Conservation (phyloP, 257 asterid species). For the Henckelia pumila region DNA sequence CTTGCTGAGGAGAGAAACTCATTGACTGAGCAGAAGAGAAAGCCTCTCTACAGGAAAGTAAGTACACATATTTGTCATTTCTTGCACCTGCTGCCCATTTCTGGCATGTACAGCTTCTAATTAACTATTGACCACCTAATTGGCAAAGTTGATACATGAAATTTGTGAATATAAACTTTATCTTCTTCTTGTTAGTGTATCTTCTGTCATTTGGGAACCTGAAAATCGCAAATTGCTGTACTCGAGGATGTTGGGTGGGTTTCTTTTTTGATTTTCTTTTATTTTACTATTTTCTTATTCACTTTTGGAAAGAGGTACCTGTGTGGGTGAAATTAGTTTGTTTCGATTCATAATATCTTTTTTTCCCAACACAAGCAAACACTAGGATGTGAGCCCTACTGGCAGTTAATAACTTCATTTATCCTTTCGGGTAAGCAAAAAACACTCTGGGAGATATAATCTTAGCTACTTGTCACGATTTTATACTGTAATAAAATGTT, state of each 20-base stretch:
- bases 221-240: not conserved
- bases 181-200: not conserved
- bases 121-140: not conserved
- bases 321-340: not conserved
- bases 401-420: not conserved
- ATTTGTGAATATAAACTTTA: not conserved
- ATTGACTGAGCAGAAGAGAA: slow-evolving; percentile 80
- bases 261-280: not conserved
- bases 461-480: not conserved
- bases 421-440: not conserved
- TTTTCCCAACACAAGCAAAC: not conserved
- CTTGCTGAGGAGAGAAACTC: slow-evolving; percentile 97
- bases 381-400: not conserved
- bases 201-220: not conserved
- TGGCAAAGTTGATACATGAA: slow-evolving; percentile 15
- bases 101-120: slow-evolving; percentile 1
- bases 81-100: slow-evolving; percentile 1
- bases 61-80: slow-evolving; percentile 25
- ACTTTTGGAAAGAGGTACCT: not conserved
- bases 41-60: slow-evolving; percentile 83
- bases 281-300: not conserved
- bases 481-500: not conserved
- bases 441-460: not conserved
- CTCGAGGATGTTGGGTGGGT: slow-evolving; percentile 1
- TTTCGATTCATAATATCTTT: too few relatives aligned